Base-by-base conservation (phyloP, 2,329 filamentous ascomycete genomes). In the Microsporum audouinii region DNA sequence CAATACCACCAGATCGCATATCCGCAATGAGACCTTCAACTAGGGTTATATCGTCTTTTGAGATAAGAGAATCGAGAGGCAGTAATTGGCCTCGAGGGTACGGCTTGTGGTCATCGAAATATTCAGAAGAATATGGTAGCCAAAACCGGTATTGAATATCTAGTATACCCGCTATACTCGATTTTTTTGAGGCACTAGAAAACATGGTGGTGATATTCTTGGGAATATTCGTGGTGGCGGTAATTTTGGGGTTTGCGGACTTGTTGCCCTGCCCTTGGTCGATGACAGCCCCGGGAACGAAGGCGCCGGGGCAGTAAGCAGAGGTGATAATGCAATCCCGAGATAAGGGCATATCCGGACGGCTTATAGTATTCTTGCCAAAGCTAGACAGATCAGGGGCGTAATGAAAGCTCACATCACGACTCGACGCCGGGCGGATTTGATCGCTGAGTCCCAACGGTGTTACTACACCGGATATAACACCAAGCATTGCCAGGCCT, bases 11-110 rank as follows among this genome's bases (percentile, higher is more conserved):
- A 23, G 67, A 69, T 23, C 67, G 65, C 45, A 71, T 71, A 61
- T 79, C 76, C 0, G 78, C 72, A 7, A 79, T 65, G 2, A 80
- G 67, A 0, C 78, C 78, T 63, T 80, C 78, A 0, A 79, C 67
- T 1, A 71, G 60, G 33, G 68, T 59, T 5, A 73, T 64, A 1
- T 62, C 64, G 3, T 76, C 66, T 1, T 72, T 69, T 1, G 76
- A 65, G 6, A 75, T 62, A 4, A 76, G 64, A 5, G 45, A 51
- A 5, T 51, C 45, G 27, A 66, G 70, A 5, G 67, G 62, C 45
- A 72, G 63, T 34, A 67, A 70, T 29, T 65, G 70, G 56, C 68
- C 73, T n/a, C 61, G 60, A 41, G 71, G 70, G 3, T 71, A 65
- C 0, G 71, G 63, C 38, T 72, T 72, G 0, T 63, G 63, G 1